phyloP scores from a whole-genome alignment of 306 rosid species.

The Glycine soja region DNA sequence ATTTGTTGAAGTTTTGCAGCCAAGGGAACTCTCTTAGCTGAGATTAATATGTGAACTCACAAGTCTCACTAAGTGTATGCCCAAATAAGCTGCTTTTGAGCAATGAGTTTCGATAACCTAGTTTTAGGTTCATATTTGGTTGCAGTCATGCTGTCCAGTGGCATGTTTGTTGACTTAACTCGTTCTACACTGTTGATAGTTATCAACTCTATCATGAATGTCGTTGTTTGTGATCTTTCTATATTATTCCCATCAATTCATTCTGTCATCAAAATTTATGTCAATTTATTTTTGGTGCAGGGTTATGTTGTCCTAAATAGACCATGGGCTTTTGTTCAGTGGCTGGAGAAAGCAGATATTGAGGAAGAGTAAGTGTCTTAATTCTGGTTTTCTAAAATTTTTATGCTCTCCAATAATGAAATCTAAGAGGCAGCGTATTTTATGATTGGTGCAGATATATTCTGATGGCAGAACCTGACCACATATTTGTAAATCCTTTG shows the following conservation, averaged over 20 bases:
- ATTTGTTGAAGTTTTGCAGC: constrained; percentile 28
- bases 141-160: constrained; percentile 9
- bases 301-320: constrained; percentile 91
- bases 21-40: constrained; percentile 14
- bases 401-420: constrained; percentile 38
- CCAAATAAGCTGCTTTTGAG: constrained; percentile 23
- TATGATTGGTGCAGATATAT: constrained; percentile 80
- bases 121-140: neutral
- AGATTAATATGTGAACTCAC: constrained; percentile 17
- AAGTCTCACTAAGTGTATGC: neutral
- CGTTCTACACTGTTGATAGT: neutral
- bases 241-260: neutral
- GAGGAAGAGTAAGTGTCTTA: constrained; percentile 75
- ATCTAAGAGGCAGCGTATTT: constrained; percentile 46
- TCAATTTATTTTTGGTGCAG: constrained; percentile 53
- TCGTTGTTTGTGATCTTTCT: constrained; percentile 29
- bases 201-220: constrained; percentile 25
- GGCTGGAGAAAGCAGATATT: constrained; percentile 89
- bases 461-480: constrained; percentile 98
- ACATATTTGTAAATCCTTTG: constrained; percentile 78
- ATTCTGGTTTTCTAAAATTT: constrained; percentile 20
- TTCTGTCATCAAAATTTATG: constrained; percentile 16
- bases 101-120: neutral
- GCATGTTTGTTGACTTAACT: neutral
- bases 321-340: constrained; percentile 99